phyloP scores from a whole-genome alignment of 176 grass and related monocot genomes.

The Eremochloa ophiuroides region DNA sequence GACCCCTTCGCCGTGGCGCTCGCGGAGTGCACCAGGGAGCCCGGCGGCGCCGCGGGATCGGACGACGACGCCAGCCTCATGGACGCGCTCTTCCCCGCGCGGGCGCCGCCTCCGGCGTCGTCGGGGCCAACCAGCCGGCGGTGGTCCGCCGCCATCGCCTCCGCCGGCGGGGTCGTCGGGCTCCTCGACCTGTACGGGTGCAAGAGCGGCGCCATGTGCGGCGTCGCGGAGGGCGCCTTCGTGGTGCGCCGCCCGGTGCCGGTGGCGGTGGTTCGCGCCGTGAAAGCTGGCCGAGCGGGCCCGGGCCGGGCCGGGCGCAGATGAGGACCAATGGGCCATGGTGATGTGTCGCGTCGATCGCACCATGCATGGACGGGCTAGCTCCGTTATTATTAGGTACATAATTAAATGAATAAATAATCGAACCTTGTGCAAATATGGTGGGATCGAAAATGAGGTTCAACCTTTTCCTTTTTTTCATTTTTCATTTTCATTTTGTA shows the following conservation, averaged over 20 bases:
- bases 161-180: constrained; percentile 1
- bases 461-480: background rate
- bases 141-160: constrained; percentile 6
- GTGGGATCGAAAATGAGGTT: constrained; percentile 22
- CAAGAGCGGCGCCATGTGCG: constrained; percentile 52
- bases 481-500: background rate
- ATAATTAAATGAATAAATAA: constrained; percentile 49
- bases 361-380: background rate
- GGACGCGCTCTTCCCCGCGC: constrained; percentile 26
- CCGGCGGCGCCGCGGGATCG: background rate
- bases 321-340: background rate
- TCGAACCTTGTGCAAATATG: constrained; percentile 8
- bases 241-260: constrained; percentile 43
- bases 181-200: constrained; percentile 65
- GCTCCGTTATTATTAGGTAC: constrained; percentile 27
- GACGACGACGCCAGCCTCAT: background rate
- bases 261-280: constrained; percentile 6
- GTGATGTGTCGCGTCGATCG: background rate
- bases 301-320: constrained; percentile 27
- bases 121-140: background rate
- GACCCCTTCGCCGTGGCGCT: constrained; percentile 53
- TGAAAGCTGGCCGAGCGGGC: background rate
- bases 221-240: constrained; percentile 53
- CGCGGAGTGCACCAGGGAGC: constrained; percentile 46
- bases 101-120: background rate